Evolutionary conservation across 1,284 basidiomycete genomes (phyloP).

Genomic region (Cutaneotrichosporon dermatis): DNA sequence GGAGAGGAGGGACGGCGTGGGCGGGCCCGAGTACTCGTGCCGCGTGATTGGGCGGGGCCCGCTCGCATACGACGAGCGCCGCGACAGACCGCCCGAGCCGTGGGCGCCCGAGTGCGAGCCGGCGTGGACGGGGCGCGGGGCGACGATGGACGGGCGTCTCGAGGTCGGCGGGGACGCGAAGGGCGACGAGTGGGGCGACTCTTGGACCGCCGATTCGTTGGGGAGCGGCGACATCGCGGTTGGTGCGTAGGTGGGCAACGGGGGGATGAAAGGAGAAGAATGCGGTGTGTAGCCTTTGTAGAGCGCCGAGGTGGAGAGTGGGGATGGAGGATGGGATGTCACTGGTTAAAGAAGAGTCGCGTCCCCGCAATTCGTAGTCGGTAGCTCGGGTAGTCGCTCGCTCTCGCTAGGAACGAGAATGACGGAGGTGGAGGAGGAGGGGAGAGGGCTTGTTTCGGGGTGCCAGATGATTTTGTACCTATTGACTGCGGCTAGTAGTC

Average conservation of each 20-base stretch:
- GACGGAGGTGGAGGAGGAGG: too few species aligned
- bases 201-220: constrained; percentile 16
- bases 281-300: neutral
- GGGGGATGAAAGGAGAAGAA: neutral
- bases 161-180: constrained; percentile 23
- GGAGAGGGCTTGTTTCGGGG: neutral
- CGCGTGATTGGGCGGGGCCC: constrained; percentile 39
- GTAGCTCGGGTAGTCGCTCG: neutral
- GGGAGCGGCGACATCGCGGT: constrained; percentile 2
- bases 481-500: too few species aligned
- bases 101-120: too few species aligned
- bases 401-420: neutral
- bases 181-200: constrained; percentile 22
- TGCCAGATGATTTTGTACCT: too few species aligned
- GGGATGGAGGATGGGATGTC: neutral
- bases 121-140: constrained; percentile 6
- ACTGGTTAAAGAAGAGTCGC: too few species aligned
- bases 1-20: constrained; percentile 43
- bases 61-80: constrained; percentile 32
- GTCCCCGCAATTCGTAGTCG: too few species aligned
- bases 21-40: constrained; percentile 37
- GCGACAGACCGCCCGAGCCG: constrained; percentile 17
- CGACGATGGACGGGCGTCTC: neutral
- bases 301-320: too few species aligned
- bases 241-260: neutral